Base-by-base conservation (phyloP, 805 yeast species). In the Candida anglica region DNA sequence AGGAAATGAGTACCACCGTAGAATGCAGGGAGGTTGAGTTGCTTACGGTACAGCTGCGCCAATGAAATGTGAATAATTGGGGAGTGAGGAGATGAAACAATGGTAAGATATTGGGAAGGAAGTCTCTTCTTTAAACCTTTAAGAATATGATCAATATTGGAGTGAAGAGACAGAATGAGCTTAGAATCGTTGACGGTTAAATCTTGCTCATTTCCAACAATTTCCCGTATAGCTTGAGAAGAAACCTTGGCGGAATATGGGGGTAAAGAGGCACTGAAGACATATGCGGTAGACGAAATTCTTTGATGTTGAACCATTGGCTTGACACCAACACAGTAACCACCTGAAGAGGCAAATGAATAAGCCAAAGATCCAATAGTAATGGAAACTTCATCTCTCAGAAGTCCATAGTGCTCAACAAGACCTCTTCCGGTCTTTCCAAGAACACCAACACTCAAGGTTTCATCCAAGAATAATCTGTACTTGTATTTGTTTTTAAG, bases 241-340 rank as follows among this genome's bases (percentile, higher is more conserved):
- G 74, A 75, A 2, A 80, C 79, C 37, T 66, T 72, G 1, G 95
- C 95, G 27, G 87, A 75, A 59, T 84, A 91, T 16, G 97, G 94
- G 9, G 98, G 98, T 54, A 91, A 74, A 1, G 96, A 76, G 6
- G 98, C 98, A 50, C 95, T 84, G 57, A 86, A 93, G 40, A 93
- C 93, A 55, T 87, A 93, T 3, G 96, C 96, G 44, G 72, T 71
- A 10, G 95, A 86, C 16, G 87, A 83, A 49, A 93, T 82, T 56
- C 95, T 79, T 69, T 93, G 98, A 63, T 91, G 96, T 47, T 81
- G 80, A 21, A 88, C 77, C 87, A 93, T 86, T 36, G 81, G 81
- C 17, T 66, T 59, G 27, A 76, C 81, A 38, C 98, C 98, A 19
- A 86, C 84, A 53, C 95, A 93, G 63, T 86, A 91, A 1, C 96